Percentiles rank a stretch among this genome's conserved stretches.
Conservation (phyloP, 768 basidiomycete species). For the Obba rivulosa region DNA sequence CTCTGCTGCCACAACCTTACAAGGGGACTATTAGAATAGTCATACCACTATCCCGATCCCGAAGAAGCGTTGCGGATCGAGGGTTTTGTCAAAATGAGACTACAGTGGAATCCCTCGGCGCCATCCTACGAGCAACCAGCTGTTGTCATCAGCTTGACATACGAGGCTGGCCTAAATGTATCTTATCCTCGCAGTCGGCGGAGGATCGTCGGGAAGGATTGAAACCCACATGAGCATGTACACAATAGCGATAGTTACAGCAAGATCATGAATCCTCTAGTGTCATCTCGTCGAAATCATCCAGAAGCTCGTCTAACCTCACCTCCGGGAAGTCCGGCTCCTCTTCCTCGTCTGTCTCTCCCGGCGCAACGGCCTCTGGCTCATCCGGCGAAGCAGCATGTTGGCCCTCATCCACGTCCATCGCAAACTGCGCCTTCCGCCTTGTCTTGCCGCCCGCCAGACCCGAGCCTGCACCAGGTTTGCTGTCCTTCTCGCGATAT, state of each 20-base stretch:
- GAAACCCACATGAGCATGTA: not conserved
- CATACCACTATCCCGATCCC: no score
- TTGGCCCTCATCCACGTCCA: conserved; percentile 60
- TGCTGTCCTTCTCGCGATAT: conserved; percentile 63
- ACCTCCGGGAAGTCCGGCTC: conserved; percentile 90
- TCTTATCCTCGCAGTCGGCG: no score
- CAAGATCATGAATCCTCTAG: conserved; percentile 37
- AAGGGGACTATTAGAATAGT: no score
- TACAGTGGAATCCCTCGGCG: no score
- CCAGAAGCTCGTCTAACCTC: conserved; percentile 77
- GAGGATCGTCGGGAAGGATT: no score
- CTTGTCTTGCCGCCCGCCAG: conserved; percentile 31
- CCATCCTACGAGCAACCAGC: no score
- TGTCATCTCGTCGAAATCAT: conserved; percentile 90
- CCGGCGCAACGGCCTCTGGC: conserved; percentile 74
- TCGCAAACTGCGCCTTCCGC: conserved; percentile 47
- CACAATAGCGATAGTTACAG: no score
- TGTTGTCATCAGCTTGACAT: no score
- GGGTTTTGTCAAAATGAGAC: no score
- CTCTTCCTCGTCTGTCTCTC: conserved; percentile 73
- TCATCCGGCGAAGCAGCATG: conserved; percentile 48
- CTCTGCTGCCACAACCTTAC: no score
- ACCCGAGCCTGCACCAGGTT: conserved; percentile 43
- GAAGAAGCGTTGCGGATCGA: no score
- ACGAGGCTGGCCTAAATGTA: no score